Base-by-base conservation (phyloP, 2,329 filamentous ascomycete genomes). In the Penicillium sp. region DNA sequence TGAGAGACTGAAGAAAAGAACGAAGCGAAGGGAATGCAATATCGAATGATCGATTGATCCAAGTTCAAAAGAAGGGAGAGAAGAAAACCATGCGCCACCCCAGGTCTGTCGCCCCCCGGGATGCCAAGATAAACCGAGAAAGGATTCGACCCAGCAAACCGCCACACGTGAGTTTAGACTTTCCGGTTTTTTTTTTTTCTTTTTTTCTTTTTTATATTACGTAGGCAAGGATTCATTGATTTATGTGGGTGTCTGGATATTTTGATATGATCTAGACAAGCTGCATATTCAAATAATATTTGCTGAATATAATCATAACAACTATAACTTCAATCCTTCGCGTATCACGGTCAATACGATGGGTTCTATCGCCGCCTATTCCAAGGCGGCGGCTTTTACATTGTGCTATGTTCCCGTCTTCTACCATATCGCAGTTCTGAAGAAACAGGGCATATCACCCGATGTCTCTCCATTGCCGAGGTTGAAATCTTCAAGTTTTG, bases 81-180 rank as follows among this genome's bases (percentile, higher is more conserved):
- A 41, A 44, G 42, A 36, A 39, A 51, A 41, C 29, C 26, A 39
- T 53, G 36, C 16, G 35, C 35, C 35, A 16, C 43, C 43, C 29
- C 43, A 19, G 49, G 34, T 3, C 19, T 14, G 29, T 49, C 30
- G 47, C 47, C 47, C 14, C 36, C 42, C 44, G 30, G 44, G 32
- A 53, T 53, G 43, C 50, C 43, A 53, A 40, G 43, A 43, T 53
- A 53, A 42, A 29, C 50, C 50, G 27, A 53, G 50, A 52, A 52
- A 52, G 50, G 46, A 38, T n/a, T n/a, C n/a, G n/a, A 49, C 47
- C 47, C 26, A 26, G 27, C 23, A 44, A 47, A 47, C 42, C 49
- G 50, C 50, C 50, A 53, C 50, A 53, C 50, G 19, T 47, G 44
- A 53, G 39, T 14, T 41, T 53, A 2, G 19, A 11, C 7, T 29